Base-by-base conservation (phyloP, 208 protist species). In the Trypanosoma brucei region DNA sequence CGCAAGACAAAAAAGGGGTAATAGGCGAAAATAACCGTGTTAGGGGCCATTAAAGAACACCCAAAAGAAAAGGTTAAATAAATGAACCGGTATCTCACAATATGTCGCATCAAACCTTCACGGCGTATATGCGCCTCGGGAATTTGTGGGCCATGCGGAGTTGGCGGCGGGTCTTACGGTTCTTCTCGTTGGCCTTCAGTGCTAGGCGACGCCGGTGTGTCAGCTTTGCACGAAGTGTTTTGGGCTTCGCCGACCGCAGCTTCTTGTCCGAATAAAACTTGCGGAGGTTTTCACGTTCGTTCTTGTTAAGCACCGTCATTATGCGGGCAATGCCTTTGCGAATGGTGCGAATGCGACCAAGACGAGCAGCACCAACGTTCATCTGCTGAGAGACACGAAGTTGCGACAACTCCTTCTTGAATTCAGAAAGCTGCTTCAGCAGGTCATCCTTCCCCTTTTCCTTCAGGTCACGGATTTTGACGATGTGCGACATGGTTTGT, bases 221-320 rank as follows among this genome's bases (percentile, higher is more conserved):
- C 76, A 92, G 78, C 88, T 95, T 96, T 46, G 64, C 42, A 62
- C 82, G 79, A 33, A 96, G 85, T 44, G 74, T 71, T 79, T 90
- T 93, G 62, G 88, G 88, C 49, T 76, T 84, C 65, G 80, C 85
- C 50, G 38, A 64, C 66, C 76, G 79, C 71, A 93, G 57, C 91
- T 93, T 98, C 76, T 95, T 86, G 46, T 88, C 90, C 57, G 83
- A 77, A 85, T 98, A 98, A 75, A 97, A 89, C 76, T 95, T 92
- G 59, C 92, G 84, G 48, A 99, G 87, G 75, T 95, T 83, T 22
- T 76, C 62, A 74, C 84, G 84, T 84, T 98, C 80, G 55, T 92
- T 98, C 88, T 98, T 86, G 89, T 97, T 98, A 60, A 99, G 88
- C 57, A 99, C 97, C 13, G 98, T 99, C 70, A 98, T 75, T 50